Evolutionary conservation across 257 asterid species (phyloP).

Genomic region (Capsicum pubescens): DNA sequence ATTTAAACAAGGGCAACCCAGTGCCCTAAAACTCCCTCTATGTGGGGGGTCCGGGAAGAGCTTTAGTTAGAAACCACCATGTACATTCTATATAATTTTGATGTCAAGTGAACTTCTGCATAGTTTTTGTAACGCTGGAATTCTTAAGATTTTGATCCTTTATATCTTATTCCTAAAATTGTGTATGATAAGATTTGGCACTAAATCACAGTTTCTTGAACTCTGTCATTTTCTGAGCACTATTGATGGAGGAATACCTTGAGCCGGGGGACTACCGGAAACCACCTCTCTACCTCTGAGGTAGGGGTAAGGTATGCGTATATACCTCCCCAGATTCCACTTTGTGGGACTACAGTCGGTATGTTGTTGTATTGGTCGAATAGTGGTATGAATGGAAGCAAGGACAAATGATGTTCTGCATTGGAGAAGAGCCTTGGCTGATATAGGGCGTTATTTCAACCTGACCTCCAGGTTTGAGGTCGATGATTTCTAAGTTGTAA

Average conservation of each 20-base stretch:
- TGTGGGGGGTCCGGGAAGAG: too few species aligned
- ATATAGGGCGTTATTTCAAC: background rate
- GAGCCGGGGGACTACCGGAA: too few species aligned
- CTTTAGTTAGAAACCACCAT: background rate
- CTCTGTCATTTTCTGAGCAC: background rate
- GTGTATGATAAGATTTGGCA: background rate
- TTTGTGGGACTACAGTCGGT: too few species aligned
- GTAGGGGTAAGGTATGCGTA: too few species aligned
- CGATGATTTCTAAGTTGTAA: too few species aligned
- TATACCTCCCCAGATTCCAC: too few species aligned
- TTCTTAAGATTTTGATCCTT: background rate
- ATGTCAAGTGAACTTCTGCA: background rate
- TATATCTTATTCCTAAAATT: too few species aligned
- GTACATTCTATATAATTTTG: background rate
- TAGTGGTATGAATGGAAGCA: constrained; percentile 8
- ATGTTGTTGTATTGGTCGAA: background rate
- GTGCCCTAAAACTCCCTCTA: too few species aligned
- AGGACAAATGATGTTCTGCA: background rate
- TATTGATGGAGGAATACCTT: background rate
- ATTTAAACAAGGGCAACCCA: too few species aligned
- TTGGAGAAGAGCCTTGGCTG: background rate
- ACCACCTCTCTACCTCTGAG: too few species aligned
- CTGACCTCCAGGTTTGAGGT: background rate
- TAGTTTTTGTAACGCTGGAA: background rate
- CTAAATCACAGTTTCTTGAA: background rate